Evolutionary conservation across 164 flowering plant genomes (phyloP).

Genomic region (Sedum album): DNA sequence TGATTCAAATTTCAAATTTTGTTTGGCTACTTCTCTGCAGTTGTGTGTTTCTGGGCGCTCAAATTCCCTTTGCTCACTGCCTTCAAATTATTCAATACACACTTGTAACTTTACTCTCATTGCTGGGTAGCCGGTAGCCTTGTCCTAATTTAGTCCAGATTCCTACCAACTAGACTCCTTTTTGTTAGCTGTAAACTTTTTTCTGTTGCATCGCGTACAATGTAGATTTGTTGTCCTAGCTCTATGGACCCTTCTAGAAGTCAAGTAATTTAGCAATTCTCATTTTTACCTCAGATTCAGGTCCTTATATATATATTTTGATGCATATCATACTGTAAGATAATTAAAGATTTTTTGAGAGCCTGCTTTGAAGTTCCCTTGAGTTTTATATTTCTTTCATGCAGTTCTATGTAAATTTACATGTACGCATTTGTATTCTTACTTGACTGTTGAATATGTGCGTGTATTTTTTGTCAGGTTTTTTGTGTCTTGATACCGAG

Average conservation of each 20-base stretch:
- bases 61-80: neutral
- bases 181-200: neutral
- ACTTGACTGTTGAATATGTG: neutral
- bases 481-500: neutral
- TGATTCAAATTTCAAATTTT: neutral
- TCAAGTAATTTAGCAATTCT: neutral
- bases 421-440: neutral
- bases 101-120: constrained; percentile 8
- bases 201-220: neutral
- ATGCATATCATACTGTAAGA: neutral
- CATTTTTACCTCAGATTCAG: neutral
- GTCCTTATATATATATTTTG: neutral
- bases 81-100: neutral
- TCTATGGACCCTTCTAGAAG: neutral
- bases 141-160: constrained; percentile 1
- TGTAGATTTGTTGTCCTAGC: neutral
- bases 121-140: constrained; percentile 1
- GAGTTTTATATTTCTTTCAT: neutral
- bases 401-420: neutral
- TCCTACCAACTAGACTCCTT: neutral
- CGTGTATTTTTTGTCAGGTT: constrained; percentile 1
- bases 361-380: neutral
- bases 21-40: neutral
- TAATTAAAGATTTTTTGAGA: neutral
- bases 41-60: constrained; percentile 1